Conservation (phyloP, 768 basidiomycete species). For the Daedaleopsis sinensis region DNA sequence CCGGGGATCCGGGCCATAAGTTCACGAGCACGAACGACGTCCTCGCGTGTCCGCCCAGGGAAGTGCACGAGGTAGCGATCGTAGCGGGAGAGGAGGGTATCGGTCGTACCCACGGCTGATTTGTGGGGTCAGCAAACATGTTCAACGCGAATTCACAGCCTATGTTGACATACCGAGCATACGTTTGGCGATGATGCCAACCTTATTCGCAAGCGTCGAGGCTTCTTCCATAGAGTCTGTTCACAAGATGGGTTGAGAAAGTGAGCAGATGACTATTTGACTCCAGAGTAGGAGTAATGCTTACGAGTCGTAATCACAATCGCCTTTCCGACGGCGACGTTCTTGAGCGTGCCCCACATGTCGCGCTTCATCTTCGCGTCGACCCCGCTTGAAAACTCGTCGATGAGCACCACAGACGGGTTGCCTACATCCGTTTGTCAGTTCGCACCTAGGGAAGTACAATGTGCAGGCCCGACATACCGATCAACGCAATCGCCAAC, state of each 20-base stretch:
- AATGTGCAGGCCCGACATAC: constrained; percentile 30
- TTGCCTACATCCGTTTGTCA: constrained; percentile 50
- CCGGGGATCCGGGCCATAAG: constrained; percentile 67
- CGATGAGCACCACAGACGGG: constrained; percentile 76
- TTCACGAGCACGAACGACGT: constrained; percentile 54
- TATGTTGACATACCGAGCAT: constrained; percentile 55
- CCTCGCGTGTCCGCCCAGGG: constrained; percentile 64
- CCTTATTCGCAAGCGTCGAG: constrained; percentile 73
- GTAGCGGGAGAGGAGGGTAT: constrained; percentile 64
- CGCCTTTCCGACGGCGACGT: constrained; percentile 67
- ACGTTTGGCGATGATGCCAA: constrained; percentile 75
- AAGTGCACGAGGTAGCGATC: constrained; percentile 83
- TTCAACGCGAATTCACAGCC: too few species aligned
- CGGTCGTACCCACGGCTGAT: constrained; percentile 67
- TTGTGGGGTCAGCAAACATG: too few species aligned
- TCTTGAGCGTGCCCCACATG: constrained; percentile 76
- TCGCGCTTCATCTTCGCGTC: constrained; percentile 85
- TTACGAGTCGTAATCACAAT: constrained; percentile 73
- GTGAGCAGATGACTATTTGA: too few species aligned
- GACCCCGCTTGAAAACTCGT: constrained; percentile 83
- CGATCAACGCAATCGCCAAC: constrained; percentile 76
- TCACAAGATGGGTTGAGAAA: too few species aligned
- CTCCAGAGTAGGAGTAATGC: constrained; percentile 25
- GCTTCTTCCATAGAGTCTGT: constrained; percentile 86
- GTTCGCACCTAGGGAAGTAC: neutral